A percentile compares a stretch with the other conserved stretches of the same genome.
Evolutionary conservation across 352 stramenopile species (phyloP).

Genomic region (Globisporangium middletonii): DNA sequence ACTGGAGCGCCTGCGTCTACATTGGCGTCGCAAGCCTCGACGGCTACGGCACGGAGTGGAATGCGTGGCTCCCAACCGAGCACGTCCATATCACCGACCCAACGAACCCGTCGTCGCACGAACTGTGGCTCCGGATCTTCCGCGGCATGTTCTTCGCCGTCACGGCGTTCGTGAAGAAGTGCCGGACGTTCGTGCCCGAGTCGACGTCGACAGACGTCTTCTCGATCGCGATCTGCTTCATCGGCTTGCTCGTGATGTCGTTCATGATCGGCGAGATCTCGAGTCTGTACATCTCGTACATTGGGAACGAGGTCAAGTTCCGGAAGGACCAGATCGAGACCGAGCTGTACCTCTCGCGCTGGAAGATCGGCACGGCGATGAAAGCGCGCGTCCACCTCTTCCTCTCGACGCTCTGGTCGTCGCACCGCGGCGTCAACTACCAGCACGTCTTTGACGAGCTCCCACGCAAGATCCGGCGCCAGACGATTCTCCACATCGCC

Average conservation of each 20-base stretch:
- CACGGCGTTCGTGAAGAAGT: constrained; percentile 60
- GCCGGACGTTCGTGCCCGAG: constrained; percentile 28
- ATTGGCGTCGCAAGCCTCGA: constrained; percentile 29
- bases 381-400: constrained; percentile 40
- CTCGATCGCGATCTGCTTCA: constrained; percentile 48
- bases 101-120: constrained; percentile 18
- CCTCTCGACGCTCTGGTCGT: constrained; percentile 51
- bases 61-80: constrained; percentile 38
- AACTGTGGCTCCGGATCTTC: constrained; percentile 37
- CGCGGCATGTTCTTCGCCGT: constrained; percentile 46
- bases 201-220: constrained; percentile 33
- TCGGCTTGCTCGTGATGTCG: constrained; percentile 43
- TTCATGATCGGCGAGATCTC: constrained; percentile 73
- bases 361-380: constrained; percentile 32
- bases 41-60: constrained; percentile 44
- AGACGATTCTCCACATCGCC: constrained; percentile 43
- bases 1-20: constrained; percentile 51
- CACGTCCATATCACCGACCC: constrained; percentile 27
- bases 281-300: constrained; percentile 62
- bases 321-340: constrained; percentile 57
- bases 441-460: constrained; percentile 43
- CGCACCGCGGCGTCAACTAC: constrained; percentile 45
- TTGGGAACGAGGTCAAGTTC: constrained; percentile 56
- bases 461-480: constrained; percentile 31
- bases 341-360: constrained; percentile 40